Base-by-base conservation (phyloP, 1,139 yeast genomes). In the Diutina neorugosa region DNA sequence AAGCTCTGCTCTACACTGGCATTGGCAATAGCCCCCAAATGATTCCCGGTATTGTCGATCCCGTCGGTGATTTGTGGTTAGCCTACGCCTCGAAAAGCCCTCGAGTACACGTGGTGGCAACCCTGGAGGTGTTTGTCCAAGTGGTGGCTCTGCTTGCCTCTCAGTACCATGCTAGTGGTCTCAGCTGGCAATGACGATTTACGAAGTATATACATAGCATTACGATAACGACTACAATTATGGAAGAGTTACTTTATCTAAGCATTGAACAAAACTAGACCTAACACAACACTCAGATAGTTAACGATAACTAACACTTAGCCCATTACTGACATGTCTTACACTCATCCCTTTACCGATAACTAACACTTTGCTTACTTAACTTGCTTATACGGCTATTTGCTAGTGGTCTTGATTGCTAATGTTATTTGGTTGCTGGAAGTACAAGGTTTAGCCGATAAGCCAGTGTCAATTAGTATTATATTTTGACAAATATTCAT, bases 201-300 rank as follows among this genome's bases (percentile, higher is more conserved):
- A 31, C 37, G 37, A 31, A 11, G 5, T 31, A 11, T 31, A 31
- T 31, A 31, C n/a, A 31, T 14, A 31, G 37, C 37, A 31, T 8
- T 31, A 31, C 37, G 37, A 31, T 31, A 23, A 31, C 37, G 14
- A 31, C n/a, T n/a, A n/a, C n/a, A n/a, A 3, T 70, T 91, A 47
- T 86, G 96, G 86, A 86, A 88, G 66, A 88, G 95, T 65, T 94
- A 94, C 64, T 91, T 90, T 68, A 89, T 91, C 43, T 89, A 67
- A 18, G 5, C 37, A 31, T 14, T 31, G 12, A 23, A 23, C 25
- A 23, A 23, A 23, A n/a, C n/a, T n/a, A n/a, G n/a, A n/a, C n/a
- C n/a, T n/a, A n/a, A n/a, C n/a, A n/a, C n/a, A n/a, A n/a, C n/a
- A n/a, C n/a, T n/a, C n/a, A n/a, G n/a, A n/a, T n/a, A n/a, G n/a